These are phyloP conservation scores for Zygosaccharomyces rouxii DNA, from an alignment of 805 yeast genomes.

Conservation along the genomic window DNA sequence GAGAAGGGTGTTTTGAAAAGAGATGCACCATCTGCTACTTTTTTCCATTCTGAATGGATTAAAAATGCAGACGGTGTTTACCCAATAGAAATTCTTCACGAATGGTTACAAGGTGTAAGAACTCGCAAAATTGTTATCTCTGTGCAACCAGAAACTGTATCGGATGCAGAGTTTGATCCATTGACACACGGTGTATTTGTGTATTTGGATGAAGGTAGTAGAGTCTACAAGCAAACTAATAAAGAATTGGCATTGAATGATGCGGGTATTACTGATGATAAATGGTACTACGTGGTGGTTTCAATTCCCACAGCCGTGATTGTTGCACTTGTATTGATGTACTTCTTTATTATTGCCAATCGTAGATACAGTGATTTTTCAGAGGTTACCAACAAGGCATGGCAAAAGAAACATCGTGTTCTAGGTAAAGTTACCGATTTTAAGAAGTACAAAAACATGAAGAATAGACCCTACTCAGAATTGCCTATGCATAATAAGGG, in stretches of 20 bases:
- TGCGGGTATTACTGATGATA: slow-evolving; percentile 43
- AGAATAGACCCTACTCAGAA: slow-evolving; percentile 40
- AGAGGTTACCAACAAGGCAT: slow-evolving; percentile 36
- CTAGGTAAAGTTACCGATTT: slow-evolving; percentile 39
- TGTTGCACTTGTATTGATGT: slow-evolving; percentile 58
- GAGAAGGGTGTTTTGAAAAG: slow-evolving; percentile 57
- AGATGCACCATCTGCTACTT: slow-evolving; percentile 40
- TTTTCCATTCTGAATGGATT: slow-evolving; percentile 72
- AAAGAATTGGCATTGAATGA: slow-evolving; percentile 41
- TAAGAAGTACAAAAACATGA: slow-evolving; percentile 32
- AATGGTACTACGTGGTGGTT: slow-evolving; percentile 59
- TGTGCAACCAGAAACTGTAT: slow-evolving; percentile 65
- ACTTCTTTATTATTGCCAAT: slow-evolving; percentile 55
- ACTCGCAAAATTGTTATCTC: slow-evolving; percentile 57
- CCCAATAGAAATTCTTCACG: slow-evolving; percentile 56
- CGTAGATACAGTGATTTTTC: slow-evolving; percentile 52
- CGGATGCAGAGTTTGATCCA: slow-evolving; percentile 62
- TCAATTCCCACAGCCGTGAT: slow-evolving; percentile 65
- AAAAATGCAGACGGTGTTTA: slow-evolving; percentile 55
- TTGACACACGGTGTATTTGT: slow-evolving; percentile 51
- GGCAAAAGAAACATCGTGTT: slow-evolving; percentile 37
- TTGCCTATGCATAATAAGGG: slow-evolving; percentile 37
- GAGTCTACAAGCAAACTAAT: slow-evolving; percentile 42
- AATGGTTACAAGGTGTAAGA: slow-evolving; percentile 58
- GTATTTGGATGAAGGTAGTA: slow-evolving; percentile 36